These are phyloP conservation scores for Fusarium continuum DNA, from an alignment of 2,329 filamentous ascomycete species.

Conservation along the genomic window DNA sequence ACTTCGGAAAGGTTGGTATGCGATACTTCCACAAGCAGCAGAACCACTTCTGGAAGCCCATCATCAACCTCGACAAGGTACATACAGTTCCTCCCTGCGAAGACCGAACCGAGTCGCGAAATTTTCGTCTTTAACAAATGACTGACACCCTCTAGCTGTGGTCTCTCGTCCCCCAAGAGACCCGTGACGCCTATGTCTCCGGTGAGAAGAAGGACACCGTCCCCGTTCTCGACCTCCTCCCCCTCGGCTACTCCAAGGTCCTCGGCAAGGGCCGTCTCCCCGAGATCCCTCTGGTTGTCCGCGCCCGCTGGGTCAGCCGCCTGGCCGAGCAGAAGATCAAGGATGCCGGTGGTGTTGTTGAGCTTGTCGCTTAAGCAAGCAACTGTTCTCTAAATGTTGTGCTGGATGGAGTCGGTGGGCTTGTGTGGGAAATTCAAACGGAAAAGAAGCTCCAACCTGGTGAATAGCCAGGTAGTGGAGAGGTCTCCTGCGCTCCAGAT, in stretches of 20 bases:
- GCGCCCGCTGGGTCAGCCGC: constrained; percentile 93
- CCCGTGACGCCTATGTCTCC: constrained; percentile 89
- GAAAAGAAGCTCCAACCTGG: constrained; percentile 43
- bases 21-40: constrained; percentile 95
- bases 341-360: constrained; percentile 93
- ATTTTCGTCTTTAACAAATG: not conserved
- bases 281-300: constrained; percentile 91
- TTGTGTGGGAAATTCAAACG: constrained; percentile 45
- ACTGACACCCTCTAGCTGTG: constrained; percentile 73
- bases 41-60: constrained; percentile 98
- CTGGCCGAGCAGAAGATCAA: constrained; percentile 99
- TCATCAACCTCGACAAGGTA: constrained; percentile 99
- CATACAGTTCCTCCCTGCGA: constrained; percentile 36
- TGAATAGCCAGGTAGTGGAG: constrained; percentile 21
- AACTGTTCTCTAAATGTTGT: constrained; percentile 28
- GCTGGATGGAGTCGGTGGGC: constrained; percentile 45
- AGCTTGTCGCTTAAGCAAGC: constrained; percentile 81
- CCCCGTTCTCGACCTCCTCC: constrained; percentile 96
- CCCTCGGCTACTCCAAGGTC: constrained; percentile 97
- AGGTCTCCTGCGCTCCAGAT: constrained; percentile 38
- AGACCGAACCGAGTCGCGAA: not conserved
- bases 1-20: constrained; percentile 98
- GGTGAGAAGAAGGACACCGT: constrained; percentile 87
- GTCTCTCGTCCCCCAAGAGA: constrained; percentile 92
- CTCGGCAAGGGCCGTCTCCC: constrained; percentile 98